A percentile compares a stretch with the other conserved stretches of the same genome.
Evolutionary conservation across 495 filamentous ascomycete species (phyloP).

Genomic region (Tirmania nivea): DNA sequence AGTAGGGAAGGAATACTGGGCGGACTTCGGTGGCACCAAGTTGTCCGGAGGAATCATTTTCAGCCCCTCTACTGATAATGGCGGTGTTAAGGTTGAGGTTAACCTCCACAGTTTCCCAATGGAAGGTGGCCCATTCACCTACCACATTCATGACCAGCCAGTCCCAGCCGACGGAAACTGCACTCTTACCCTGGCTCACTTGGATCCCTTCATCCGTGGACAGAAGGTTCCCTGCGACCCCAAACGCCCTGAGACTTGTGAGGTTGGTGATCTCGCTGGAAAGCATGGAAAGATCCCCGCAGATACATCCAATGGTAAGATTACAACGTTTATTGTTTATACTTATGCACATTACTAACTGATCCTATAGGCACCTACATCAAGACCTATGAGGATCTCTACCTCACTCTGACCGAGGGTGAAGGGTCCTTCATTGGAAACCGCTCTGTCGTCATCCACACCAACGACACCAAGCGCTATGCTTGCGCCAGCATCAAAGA

Average conservation of each 20-base stretch:
- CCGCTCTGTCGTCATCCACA: constrained; percentile 57
- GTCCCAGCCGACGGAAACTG: constrained; percentile 63
- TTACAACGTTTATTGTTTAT: neutral
- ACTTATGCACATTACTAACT: constrained; percentile 1
- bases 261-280: constrained; percentile 65
- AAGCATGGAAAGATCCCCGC: constrained; percentile 50
- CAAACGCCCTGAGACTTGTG: constrained; percentile 41
- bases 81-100: constrained; percentile 40
- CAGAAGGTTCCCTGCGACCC: constrained; percentile 43
- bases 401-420: constrained; percentile 36
- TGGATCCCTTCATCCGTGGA: constrained; percentile 44
- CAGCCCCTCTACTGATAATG: constrained; percentile 31
- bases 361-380: constrained; percentile 19
- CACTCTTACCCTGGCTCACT: constrained; percentile 43
- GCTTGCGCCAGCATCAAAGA: constrained; percentile 46
- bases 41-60: constrained; percentile 41
- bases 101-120: constrained; percentile 43
- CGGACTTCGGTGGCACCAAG: constrained; percentile 28
- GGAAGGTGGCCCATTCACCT: constrained; percentile 52
- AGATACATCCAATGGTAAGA: constrained; percentile 18
- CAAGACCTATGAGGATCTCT: constrained; percentile 41
- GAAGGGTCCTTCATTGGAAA: constrained; percentile 54
- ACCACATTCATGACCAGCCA: constrained; percentile 60
- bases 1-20: constrained; percentile 26
- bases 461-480: constrained; percentile 35